Evolutionary conservation across 495 filamentous ascomycete genomes (phyloP).

Genomic region (Margaritispora aquatica): DNA sequence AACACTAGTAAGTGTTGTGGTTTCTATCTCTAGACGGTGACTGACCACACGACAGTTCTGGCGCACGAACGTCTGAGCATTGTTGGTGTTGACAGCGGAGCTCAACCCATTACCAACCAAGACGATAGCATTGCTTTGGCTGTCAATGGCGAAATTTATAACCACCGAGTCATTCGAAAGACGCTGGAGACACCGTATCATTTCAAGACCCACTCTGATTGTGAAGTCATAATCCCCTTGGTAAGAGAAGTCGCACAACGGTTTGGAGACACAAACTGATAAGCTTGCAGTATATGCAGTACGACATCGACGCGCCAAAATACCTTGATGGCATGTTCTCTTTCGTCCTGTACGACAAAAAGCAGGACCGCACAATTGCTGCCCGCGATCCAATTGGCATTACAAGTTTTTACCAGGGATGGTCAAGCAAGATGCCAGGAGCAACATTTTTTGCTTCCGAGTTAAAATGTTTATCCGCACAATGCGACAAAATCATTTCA

Average conservation of each 20-base stretch:
- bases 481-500: constrained; percentile 89
- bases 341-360: constrained; percentile 94
- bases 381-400: constrained; percentile 96
- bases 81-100: constrained; percentile 93
- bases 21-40: constrained; percentile 16
- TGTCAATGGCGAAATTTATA: constrained; percentile 99
- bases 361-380: constrained; percentile 80
- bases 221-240: constrained; percentile 95
- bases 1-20: constrained; percentile 67
- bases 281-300: constrained; percentile 69
- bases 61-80: constrained; percentile 96
- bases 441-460: constrained; percentile 95
- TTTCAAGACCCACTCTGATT: constrained; percentile 98
- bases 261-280: constrained; percentile 20
- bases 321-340: constrained; percentile 99
- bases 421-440: constrained; percentile 73
- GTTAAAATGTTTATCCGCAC: constrained; percentile 85
- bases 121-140: constrained; percentile 84
- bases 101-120: constrained; percentile 89
- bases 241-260: constrained; percentile 43
- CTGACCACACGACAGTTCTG: constrained; percentile 58
- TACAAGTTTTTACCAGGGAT: constrained; percentile 94
- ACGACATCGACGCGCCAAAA: constrained; percentile 90
- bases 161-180: constrained; percentile 91
- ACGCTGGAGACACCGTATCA: constrained; percentile 70